These are phyloP conservation scores for Xylariaceae sp. DNA, from an alignment of 2,329 filamentous ascomycete genomes.

Conservation along the genomic window DNA sequence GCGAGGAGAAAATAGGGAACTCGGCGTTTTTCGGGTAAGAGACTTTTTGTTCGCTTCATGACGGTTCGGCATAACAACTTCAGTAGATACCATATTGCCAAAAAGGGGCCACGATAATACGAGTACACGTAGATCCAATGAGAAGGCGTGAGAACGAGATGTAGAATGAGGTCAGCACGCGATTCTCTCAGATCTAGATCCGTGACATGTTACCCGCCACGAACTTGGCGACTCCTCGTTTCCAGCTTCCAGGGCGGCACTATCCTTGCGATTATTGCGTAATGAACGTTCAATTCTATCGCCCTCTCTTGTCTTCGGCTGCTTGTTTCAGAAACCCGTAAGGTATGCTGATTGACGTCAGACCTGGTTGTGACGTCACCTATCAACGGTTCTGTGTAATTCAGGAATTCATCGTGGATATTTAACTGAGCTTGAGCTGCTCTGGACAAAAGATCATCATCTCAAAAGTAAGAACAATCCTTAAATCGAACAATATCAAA, in stretches of 20 bases:
- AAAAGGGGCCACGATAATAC: conserved; percentile 11
- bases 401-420: background rate
- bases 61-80: conserved; percentile 11
- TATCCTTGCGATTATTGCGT: background rate
- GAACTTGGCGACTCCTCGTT: background rate
- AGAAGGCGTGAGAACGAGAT: background rate
- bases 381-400: background rate
- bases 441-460: too few species aligned
- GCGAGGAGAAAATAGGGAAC: conserved; percentile 30
- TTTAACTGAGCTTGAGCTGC: conserved; percentile 8
- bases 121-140: conserved; percentile 9
- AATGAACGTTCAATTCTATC: background rate
- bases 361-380: conserved; percentile 15
- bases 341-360: conserved; percentile 24
- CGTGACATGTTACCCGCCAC: too few species aligned
- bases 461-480: too few species aligned
- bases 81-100: conserved; percentile 20
- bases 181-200: background rate
- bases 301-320: too few species aligned
- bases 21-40: conserved; percentile 25
- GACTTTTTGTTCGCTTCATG: conserved; percentile 10
- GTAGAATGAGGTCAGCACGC: background rate
- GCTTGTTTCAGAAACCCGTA: background rate
- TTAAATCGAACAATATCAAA: too few species aligned
- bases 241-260: background rate